These are phyloP conservation scores for Omphalea diandra DNA, from an alignment of 441 rosid species.

Conservation along the genomic window DNA sequence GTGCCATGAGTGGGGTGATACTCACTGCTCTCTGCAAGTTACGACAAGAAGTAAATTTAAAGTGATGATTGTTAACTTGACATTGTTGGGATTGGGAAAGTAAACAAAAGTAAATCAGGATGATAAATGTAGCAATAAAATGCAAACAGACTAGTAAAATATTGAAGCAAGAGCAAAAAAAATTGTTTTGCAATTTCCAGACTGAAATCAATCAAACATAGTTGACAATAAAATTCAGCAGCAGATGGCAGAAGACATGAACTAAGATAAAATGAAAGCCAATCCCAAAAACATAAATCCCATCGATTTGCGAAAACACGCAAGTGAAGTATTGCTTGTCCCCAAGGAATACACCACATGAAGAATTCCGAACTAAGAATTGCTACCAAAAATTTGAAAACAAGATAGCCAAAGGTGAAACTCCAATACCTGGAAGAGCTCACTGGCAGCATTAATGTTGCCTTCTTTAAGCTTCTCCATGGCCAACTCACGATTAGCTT, in stretches of 20 bases:
- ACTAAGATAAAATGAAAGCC: not conserved
- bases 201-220: not conserved
- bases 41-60: not conserved
- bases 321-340: not conserved
- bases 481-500: conserved; percentile 60
- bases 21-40: conserved; percentile 66
- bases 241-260: not conserved
- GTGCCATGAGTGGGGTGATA: conserved; percentile 81
- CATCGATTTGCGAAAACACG: not conserved
- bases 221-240: not conserved
- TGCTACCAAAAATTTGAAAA: not conserved
- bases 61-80: not conserved
- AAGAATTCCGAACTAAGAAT: not conserved
- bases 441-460: conserved; percentile 59
- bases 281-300: not conserved
- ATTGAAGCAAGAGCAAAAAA: not conserved
- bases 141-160: not conserved
- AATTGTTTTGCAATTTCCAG: not conserved
- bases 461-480: conserved; percentile 71
- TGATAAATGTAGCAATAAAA: not conserved
- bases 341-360: not conserved
- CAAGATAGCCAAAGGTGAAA: not conserved
- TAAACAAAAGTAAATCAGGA: not conserved
- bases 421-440: conserved; percentile 64
- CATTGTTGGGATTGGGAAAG: not conserved